phyloP scores from a whole-genome alignment of 139 green algal genomes.

The Zygnema circumcarinatum region DNA sequence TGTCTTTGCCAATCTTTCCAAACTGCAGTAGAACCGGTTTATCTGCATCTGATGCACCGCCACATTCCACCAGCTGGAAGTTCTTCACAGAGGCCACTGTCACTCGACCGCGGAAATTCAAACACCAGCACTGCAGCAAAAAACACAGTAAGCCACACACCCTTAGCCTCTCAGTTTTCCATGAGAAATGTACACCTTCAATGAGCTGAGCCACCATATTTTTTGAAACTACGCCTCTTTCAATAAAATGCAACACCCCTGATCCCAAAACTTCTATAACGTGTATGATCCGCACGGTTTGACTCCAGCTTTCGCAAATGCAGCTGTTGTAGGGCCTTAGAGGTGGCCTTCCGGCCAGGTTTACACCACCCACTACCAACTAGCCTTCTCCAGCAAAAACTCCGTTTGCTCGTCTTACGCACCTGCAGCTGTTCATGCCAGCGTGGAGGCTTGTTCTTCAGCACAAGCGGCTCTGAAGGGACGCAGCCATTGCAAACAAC shows the following conservation, averaged over 20 bases:
- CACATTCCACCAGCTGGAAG: conserved; percentile 85
- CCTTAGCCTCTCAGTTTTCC: background rate
- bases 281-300: too few species aligned
- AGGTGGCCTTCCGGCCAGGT: too few species aligned
- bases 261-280: too few species aligned
- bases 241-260: too few species aligned
- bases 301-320: too few species aligned
- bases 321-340: too few species aligned
- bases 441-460: conserved; percentile 92
- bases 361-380: too few species aligned
- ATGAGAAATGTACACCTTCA: background rate
- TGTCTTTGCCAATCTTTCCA: conserved; percentile 86
- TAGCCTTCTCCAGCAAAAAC: too few species aligned
- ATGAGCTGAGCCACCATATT: background rate
- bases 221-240: background rate
- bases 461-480: conserved; percentile 56
- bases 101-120: conserved; percentile 99
- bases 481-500: background rate
- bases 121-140: conserved; percentile 89
- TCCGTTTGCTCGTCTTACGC: too few species aligned
- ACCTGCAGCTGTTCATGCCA: conserved; percentile 90
- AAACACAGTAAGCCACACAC: background rate
- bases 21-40: conserved; percentile 89
- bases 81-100: conserved; percentile 98
- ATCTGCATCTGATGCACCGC: conserved; percentile 22